phyloP scores from a whole-genome alignment of 306 rosid genomes.

The Gleditsia sinensis region DNA sequence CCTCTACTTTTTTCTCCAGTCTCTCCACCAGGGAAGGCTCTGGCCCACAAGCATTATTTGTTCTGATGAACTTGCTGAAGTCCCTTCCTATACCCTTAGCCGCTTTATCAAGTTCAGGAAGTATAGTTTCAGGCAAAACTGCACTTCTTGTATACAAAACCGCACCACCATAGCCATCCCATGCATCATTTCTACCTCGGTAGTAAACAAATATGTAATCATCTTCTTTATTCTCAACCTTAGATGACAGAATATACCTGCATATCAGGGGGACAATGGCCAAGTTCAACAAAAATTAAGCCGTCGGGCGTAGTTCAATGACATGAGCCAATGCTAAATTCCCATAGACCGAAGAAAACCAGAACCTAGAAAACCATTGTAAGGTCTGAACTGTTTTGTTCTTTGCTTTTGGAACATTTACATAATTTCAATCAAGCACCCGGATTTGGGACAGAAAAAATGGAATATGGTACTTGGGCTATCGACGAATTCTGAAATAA shows the following conservation, averaged over 20 bases:
- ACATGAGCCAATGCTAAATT: neutral
- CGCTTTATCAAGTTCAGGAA: slow-evolving; percentile 77
- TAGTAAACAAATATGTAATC: slow-evolving; percentile 89
- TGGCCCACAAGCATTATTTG: slow-evolving; percentile 90
- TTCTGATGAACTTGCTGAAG: slow-evolving; percentile 66
- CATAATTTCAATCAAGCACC: slow-evolving; percentile 4
- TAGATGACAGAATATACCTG: slow-evolving; percentile 82
- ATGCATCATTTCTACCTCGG: slow-evolving; percentile 92
- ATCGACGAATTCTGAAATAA: neutral
- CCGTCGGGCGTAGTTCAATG: neutral
- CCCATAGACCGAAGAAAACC: neutral
- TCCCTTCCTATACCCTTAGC: slow-evolving; percentile 83
- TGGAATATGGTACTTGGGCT: neutral
- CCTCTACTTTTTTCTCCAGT: slow-evolving; percentile 81
- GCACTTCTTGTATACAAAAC: slow-evolving; percentile 85
- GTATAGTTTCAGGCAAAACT: slow-evolving; percentile 71
- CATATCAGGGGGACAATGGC: slow-evolving; percentile 1
- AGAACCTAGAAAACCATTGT: neutral
- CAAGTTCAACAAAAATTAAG: slow-evolving; percentile 22
- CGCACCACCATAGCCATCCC: slow-evolving; percentile 99
- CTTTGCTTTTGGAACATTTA: slow-evolving; percentile 15
- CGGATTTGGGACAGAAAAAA: neutral
- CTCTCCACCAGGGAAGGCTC: slow-evolving; percentile 92
- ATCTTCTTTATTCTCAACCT: slow-evolving; percentile 72
- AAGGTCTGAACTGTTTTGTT: slow-evolving; percentile 18